phyloP scores from a whole-genome alignment of 805 yeast genomes.

The Saccharomyces eubayanus region DNA sequence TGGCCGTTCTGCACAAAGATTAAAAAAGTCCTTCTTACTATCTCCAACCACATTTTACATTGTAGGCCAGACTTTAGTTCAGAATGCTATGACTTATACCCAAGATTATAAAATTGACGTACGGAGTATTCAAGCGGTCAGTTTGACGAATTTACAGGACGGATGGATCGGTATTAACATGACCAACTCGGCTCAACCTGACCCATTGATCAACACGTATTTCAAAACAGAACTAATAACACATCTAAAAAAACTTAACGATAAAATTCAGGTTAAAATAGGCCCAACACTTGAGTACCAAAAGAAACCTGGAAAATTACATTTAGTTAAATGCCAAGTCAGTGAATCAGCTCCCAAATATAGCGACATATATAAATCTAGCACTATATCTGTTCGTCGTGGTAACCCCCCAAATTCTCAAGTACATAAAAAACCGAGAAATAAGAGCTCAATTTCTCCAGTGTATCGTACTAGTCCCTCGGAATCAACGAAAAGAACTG shows the following conservation, averaged over 20 bases:
- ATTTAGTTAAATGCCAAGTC: constrained; percentile 58
- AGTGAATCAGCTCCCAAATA: constrained; percentile 52
- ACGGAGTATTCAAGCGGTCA: constrained; percentile 48
- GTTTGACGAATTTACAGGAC: constrained; percentile 68
- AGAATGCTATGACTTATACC: constrained; percentile 47
- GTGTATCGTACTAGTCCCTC: background rate
- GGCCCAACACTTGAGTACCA: constrained; percentile 68
- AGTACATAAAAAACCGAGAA: constrained; percentile 65
- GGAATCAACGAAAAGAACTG: background rate
- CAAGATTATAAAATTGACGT: constrained; percentile 58
- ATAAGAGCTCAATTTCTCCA: constrained; percentile 19
- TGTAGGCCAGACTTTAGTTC: constrained; percentile 61
- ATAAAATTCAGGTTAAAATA: constrained; percentile 52
- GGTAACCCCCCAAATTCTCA: constrained; percentile 66
- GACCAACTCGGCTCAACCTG: constrained; percentile 44
- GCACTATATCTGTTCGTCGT: constrained; percentile 65
- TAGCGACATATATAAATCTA: constrained; percentile 75
- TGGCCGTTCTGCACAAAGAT: constrained; percentile 77
- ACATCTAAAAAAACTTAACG: constrained; percentile 52
- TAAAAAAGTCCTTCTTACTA: constrained; percentile 61
- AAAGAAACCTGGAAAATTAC: constrained; percentile 78
- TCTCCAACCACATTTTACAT: constrained; percentile 55
- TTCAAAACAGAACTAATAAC: constrained; percentile 84
- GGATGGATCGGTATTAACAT: constrained; percentile 69
- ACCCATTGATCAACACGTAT: constrained; percentile 63